Evolutionary conservation across 2,329 filamentous ascomycete genomes (phyloP).

Genomic region (Helotiales sp.): DNA sequence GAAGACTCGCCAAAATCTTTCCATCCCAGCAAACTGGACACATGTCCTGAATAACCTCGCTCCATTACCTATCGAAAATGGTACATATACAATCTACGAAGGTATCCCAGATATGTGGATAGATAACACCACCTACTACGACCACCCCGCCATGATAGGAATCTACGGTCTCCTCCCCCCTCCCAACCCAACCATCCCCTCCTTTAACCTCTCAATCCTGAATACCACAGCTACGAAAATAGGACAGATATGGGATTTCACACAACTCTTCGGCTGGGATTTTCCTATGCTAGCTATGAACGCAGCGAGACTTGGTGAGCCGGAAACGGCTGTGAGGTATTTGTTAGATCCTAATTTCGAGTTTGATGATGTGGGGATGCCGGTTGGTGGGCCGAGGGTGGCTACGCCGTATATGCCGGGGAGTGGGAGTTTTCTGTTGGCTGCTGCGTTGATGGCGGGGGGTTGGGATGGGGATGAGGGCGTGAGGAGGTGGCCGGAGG

Average conservation of each 20-base stretch:
- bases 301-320: conserved; percentile 42
- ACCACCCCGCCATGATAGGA: conserved; percentile 48
- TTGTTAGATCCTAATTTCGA: conserved; percentile 49
- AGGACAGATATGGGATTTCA: conserved; percentile 42
- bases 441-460: conserved; percentile 56
- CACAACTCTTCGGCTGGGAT: conserved; percentile 47
- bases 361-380: conserved; percentile 59
- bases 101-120: conserved; percentile 48
- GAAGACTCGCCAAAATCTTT: conserved; percentile 48
- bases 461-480: conserved; percentile 53
- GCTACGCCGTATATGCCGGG: conserved; percentile 59
- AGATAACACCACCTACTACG: conserved; percentile 38
- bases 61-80: conserved; percentile 49
- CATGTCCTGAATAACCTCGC: conserved; percentile 53
- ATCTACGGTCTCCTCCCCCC: conserved; percentile 44
- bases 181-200: conserved; percentile 29
- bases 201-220: conserved; percentile 39
- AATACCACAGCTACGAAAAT: conserved; percentile 42
- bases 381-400: conserved; percentile 51
- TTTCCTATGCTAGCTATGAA: conserved; percentile 49
- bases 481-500: conserved; percentile 48
- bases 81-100: conserved; percentile 56
- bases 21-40: conserved; percentile 46
- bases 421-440: conserved; percentile 48
- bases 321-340: conserved; percentile 42